Evolutionary conservation across 2,329 filamentous ascomycete species (phyloP), one percentile per base, ranked within the genome.

Genomic region (Talaromyces funiculosus): DNA sequence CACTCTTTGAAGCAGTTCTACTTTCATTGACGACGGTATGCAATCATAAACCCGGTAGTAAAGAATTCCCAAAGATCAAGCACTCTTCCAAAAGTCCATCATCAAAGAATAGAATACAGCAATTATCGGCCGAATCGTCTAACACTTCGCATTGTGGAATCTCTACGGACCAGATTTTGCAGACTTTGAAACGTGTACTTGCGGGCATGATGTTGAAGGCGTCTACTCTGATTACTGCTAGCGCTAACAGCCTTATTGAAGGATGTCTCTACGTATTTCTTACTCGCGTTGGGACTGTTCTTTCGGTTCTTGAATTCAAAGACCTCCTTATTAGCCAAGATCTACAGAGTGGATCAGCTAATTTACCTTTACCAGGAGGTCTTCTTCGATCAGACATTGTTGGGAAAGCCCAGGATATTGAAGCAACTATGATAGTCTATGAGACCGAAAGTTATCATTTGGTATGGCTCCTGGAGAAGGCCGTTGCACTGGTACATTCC

Each of bases 251-350:
- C 4, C 65, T 79, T 16, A 53, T 59, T 35, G 78, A 80, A 66
- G 78, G 77, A 0, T 72, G 75, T 29, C 64, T 80, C 7, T 77
- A 67, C 47, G 55, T 72, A 9, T 59, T 77, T 4, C 64, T 80
- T 1, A 64, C 71, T 33, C 73, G 76, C 9, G 70, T 76, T 14
- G 78, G 78, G 0, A 72, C 69, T 29, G 61, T 78, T 20, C 64
- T 81, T 5, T 73, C 73, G 10, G 63, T 75, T 1, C 72, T 75
- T 3, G 67, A 73, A 5, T 80, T 80, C 61, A 67, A 71, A 14
- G 73, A 76, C 31, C 45, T 75, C 31, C 57, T 69, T 54, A 57
- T 65, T 1, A 68, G 64, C 54, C 63, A 68, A 29, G 68, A 71
- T 14, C 60, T 71, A 12, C 66, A 62, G 35, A 57, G 64, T 1